Conservation (phyloP, 352 stramenopile species). For the Blastocystis sp. region DNA sequence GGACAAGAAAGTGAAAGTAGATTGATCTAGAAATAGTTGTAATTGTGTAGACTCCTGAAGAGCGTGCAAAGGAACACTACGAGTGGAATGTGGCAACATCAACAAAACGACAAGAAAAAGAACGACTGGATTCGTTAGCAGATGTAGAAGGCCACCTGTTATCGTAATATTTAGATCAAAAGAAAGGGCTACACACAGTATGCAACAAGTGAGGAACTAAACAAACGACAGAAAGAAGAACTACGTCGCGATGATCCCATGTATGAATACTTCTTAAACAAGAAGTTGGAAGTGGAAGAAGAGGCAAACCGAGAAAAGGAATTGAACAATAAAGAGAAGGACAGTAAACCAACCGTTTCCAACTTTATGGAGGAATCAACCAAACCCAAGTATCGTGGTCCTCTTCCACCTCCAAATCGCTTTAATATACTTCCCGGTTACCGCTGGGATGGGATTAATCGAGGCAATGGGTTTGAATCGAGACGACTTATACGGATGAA, state of each 20-base stretch:
- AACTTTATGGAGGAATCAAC: slow-evolving; percentile 29
- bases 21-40: not conserved
- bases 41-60: slow-evolving; percentile 29
- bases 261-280: slow-evolving; percentile 55
- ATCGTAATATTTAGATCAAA: not conserved
- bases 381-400: slow-evolving; percentile 52
- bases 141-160: not conserved
- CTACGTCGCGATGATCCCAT: slow-evolving; percentile 57
- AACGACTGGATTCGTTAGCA: not conserved
- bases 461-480: slow-evolving; percentile 28
- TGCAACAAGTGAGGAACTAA: not conserved
- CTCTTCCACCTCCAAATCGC: slow-evolving; percentile 48
- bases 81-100: slow-evolving; percentile 58
- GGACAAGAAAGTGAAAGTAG: slow-evolving; percentile 18
- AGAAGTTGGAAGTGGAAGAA: slow-evolving; percentile 21
- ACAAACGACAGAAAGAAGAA: slow-evolving; percentile 39
- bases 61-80: slow-evolving; percentile 38
- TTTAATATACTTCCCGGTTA: slow-evolving; percentile 54
- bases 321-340: slow-evolving; percentile 51
- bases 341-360: slow-evolving; percentile 14
- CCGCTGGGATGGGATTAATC: slow-evolving; percentile 53
- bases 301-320: not conserved
- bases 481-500: slow-evolving; percentile 26
- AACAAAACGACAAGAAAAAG: slow-evolving; percentile 5
- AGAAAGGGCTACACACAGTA: slow-evolving; percentile 18